Conservation (phyloP, 2,329 filamentous ascomycete species). For the Fusarium sp. region DNA sequence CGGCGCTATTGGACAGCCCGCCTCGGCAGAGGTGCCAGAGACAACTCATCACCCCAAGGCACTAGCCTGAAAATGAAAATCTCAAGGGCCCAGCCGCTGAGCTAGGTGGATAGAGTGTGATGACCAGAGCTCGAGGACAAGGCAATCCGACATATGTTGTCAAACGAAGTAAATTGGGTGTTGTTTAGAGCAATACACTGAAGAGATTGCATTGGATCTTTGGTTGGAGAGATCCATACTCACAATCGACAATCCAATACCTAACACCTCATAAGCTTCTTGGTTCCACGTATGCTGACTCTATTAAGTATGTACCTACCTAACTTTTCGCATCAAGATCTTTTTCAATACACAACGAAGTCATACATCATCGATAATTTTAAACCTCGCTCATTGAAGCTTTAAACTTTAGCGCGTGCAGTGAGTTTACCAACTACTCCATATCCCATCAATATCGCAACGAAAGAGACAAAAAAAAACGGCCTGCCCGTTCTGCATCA, state of each 20-base stretch:
- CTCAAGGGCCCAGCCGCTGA: slow-evolving; percentile 24
- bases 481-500: slow-evolving; percentile 20
- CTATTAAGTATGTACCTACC: neutral
- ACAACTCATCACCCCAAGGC: slow-evolving; percentile 50
- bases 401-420: slow-evolving; percentile 5
- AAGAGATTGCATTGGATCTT: neutral
- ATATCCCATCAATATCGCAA: slow-evolving; percentile 2
- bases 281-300: slow-evolving; percentile 4
- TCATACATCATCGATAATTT: slow-evolving; percentile 11
- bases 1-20: slow-evolving; percentile 48
- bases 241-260: neutral
- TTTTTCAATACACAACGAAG: neutral
- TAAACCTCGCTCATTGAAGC: neutral
- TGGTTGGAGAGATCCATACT: neutral
- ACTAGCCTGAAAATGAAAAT: slow-evolving; percentile 25
- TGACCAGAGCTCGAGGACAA: neutral
- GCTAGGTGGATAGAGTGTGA: neutral
- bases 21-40: slow-evolving; percentile 52
- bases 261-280: neutral
- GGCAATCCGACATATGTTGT: neutral
- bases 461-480: neutral
- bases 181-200: neutral
- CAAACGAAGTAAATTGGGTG: neutral
- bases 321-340: neutral
- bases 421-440: slow-evolving; percentile 15